phyloP scores from a whole-genome alignment of 2,329 filamentous ascomycete genomes.

The Orbilia ellipsospora region DNA sequence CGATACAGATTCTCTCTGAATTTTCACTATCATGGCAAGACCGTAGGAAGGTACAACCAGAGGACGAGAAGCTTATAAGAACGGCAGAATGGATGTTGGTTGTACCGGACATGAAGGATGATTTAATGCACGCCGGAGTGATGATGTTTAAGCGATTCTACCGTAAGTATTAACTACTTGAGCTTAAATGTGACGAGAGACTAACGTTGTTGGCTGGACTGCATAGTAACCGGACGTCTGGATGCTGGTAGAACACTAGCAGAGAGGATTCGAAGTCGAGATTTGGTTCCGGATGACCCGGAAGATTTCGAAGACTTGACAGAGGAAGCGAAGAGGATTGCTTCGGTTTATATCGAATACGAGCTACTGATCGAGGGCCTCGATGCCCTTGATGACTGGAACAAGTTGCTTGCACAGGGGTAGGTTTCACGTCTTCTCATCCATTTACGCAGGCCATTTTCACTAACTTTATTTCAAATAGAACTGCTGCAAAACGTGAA shows the following conservation, averaged over 20 bases:
- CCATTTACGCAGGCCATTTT: background rate
- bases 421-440: constrained; percentile 1
- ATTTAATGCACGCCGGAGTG: constrained; percentile 75
- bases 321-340: constrained; percentile 44
- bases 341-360: constrained; percentile 57
- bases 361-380: constrained; percentile 58
- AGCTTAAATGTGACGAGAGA: background rate
- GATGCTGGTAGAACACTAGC: constrained; percentile 69
- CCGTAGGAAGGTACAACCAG: constrained; percentile 71
- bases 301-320: constrained; percentile 57
- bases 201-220: constrained; percentile 50
- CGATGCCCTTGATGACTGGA: constrained; percentile 58
- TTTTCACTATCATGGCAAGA: constrained; percentile 73
- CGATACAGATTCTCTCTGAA: constrained; percentile 63
- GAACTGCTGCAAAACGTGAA: constrained; percentile 46
- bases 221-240: constrained; percentile 61
- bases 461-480: constrained; percentile 29
- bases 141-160: constrained; percentile 85
- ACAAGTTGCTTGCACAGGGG: constrained; percentile 35
- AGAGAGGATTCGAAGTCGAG: constrained; percentile 67
- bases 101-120: constrained; percentile 76
- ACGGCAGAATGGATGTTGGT: constrained; percentile 86
- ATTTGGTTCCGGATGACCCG: constrained; percentile 64
- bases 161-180: constrained; percentile 69
- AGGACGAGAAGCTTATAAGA: constrained; percentile 78